Evolutionary conservation across 345 rosid genomes (phyloP).

Genomic region (Melastoma malabathricum): DNA sequence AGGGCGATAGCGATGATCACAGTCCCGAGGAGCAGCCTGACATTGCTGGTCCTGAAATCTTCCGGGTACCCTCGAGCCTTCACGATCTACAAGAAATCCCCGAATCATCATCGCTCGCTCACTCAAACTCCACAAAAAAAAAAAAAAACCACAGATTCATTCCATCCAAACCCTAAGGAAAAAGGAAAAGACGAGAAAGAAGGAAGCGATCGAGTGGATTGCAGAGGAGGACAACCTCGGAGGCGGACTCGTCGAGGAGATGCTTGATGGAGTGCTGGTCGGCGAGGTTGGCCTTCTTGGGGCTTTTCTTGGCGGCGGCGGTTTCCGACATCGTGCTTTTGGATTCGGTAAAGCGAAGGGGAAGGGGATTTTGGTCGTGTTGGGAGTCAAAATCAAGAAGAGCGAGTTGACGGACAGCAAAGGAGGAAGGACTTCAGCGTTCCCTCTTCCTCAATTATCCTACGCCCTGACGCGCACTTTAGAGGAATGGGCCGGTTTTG

Average conservation of each 20-base stretch:
- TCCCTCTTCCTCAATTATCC: no score
- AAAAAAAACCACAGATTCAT: conserved; percentile 4
- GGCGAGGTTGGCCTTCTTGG: conserved; percentile 75
- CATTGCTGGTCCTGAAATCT: conserved; percentile 80
- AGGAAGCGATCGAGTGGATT: background rate
- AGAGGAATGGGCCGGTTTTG: no score
- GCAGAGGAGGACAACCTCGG: conserved; percentile 35
- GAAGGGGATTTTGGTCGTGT: background rate
- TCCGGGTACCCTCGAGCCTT: conserved; percentile 73
- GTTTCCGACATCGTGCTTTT: conserved; percentile 42
- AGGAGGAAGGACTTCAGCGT: conserved; percentile 4
- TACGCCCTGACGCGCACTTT: no score
- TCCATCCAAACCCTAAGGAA: background rate
- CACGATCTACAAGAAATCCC: conserved; percentile 33
- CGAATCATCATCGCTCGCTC: background rate
- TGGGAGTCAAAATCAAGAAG: background rate
- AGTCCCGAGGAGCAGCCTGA: conserved; percentile 52
- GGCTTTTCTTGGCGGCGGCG: conserved; percentile 35
- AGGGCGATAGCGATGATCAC: conserved; percentile 67
- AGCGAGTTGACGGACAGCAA: background rate
- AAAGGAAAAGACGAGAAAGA: background rate
- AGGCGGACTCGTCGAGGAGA: conserved; percentile 78
- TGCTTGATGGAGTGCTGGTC: conserved; percentile 96
- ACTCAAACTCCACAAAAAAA: background rate
- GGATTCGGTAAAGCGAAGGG: no score